phyloP scores from a whole-genome alignment of 306 rosid species.

The Castanea sativa region DNA sequence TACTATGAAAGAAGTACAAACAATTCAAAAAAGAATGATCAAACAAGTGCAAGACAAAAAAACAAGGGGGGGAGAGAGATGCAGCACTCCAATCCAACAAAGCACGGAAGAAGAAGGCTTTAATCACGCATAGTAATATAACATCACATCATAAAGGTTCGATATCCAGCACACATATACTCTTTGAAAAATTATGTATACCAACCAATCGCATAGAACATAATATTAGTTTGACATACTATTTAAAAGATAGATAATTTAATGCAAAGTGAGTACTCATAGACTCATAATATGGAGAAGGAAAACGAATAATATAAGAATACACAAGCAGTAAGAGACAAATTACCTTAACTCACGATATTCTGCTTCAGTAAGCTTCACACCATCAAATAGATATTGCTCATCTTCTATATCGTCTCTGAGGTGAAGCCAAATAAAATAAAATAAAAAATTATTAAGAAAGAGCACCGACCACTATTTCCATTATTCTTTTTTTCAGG shows the following conservation, averaged over 20 bases:
- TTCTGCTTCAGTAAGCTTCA: constrained; percentile 74
- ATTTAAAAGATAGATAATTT: neutral
- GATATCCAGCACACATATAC: neutral
- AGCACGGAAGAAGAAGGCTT: too few relatives aligned
- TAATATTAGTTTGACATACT: neutral
- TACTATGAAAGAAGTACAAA: too few relatives aligned
- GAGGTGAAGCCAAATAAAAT: constrained; percentile 16
- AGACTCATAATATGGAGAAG: neutral
- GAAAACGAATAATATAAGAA: neutral
- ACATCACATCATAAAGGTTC: neutral
- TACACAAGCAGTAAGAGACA: neutral
- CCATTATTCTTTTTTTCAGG: neutral
- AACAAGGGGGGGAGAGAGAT: too few relatives aligned
- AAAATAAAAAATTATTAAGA: constrained; percentile 13
- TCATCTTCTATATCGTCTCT: constrained; percentile 95
- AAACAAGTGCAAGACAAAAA: too few relatives aligned
- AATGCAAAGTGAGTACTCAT: neutral
- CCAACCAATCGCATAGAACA: neutral
- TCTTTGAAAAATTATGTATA: neutral
- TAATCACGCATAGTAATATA: neutral
- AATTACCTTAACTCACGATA: constrained; percentile 57
- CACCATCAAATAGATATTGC: constrained; percentile 76
- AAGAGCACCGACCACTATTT: neutral
- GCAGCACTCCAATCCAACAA: too few relatives aligned
- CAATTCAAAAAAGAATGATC: too few relatives aligned